Conservation (phyloP, 805 yeast genomes). For the Candida golubevii region DNA sequence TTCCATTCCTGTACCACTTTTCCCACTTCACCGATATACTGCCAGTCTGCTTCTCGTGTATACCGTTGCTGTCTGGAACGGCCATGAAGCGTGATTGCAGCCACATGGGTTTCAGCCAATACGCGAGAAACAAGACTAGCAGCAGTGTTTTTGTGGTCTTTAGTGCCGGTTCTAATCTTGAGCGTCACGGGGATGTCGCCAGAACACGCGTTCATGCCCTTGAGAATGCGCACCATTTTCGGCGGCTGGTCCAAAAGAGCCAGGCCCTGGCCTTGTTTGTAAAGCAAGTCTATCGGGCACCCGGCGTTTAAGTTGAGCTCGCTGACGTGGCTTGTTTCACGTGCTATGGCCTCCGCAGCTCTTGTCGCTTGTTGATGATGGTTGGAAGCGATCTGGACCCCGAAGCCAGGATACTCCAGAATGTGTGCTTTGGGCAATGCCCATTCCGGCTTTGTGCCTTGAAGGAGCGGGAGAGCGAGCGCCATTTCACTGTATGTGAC, state of each 20-base stretch:
- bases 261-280: conserved; percentile 92
- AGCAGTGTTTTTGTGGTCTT: conserved; percentile 87
- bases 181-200: conserved; percentile 92
- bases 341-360: conserved; percentile 76
- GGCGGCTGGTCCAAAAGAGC: conserved; percentile 90
- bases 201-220: conserved; percentile 83
- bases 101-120: conserved; percentile 74
- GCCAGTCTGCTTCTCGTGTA: conserved; percentile 91
- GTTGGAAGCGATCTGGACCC: conserved; percentile 87
- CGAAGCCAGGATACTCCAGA: conserved; percentile 82
- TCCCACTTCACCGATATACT: conserved; percentile 74
- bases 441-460: conserved; percentile 95
- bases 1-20: conserved; percentile 56
- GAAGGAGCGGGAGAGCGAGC: conserved; percentile 73
- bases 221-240: conserved; percentile 67
- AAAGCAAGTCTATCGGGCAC: conserved; percentile 94
- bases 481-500: conserved; percentile 97
- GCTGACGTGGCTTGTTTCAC: conserved; percentile 55
- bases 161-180: conserved; percentile 88
- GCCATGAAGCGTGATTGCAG: conserved; percentile 92
- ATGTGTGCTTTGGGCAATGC: conserved; percentile 89
- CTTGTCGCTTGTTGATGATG: conserved; percentile 93
- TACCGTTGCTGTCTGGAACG: conserved; percentile 95
- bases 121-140: conserved; percentile 65
- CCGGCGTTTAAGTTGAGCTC: conserved; percentile 94